Base-by-base conservation (phyloP, 306 rosid species). In the Glycine latifolia region DNA sequence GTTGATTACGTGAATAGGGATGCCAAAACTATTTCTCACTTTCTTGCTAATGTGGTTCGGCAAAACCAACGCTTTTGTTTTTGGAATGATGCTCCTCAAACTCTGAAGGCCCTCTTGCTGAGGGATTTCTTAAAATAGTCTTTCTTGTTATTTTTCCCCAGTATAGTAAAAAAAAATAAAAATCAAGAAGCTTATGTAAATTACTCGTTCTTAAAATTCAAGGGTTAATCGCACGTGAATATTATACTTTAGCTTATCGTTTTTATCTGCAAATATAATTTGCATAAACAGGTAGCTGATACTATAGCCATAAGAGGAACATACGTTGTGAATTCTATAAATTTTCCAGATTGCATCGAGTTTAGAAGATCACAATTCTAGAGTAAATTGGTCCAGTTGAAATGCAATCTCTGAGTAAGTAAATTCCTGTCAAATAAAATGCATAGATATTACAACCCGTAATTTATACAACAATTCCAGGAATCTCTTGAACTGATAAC, bases 381-480 rank as follows among this genome's bases (percentile, higher is more conserved):
- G 26, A 15, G 44, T 60, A 16, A 43, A 75, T 50, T 53, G 67
- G 61, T 50, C 67, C 47, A 54, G 75, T 55, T 73, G 66, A 84
- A 35, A 14, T 13, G 43, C 33, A 67, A 76, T 86, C 31, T 1
- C 31, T 26, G 63, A 82, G 68, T 14, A 5, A 70, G 16, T 53
- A 48, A 56, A 26, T 8, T n/a, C 31, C 37, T 33, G 72, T 72
- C 15, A 72, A 60, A 71, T 10, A 73, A 87, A 81, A 77, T 53
- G 66, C 78, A 77, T 35, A 69, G 61, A 77, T 65, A 14, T 41
- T 67, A 80, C 80, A 72, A 77, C 56, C 43, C 8, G 66, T 75
- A 71, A 71, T 83, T 79, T 79, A 73, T 62, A 82, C 79, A 49
- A 61, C 75, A 47, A n/a, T 75, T 76, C 69, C 80, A 43, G 17